Base-by-base conservation (phyloP, 2,329 filamentous ascomycete genomes). In the Ilyonectria sp. region DNA sequence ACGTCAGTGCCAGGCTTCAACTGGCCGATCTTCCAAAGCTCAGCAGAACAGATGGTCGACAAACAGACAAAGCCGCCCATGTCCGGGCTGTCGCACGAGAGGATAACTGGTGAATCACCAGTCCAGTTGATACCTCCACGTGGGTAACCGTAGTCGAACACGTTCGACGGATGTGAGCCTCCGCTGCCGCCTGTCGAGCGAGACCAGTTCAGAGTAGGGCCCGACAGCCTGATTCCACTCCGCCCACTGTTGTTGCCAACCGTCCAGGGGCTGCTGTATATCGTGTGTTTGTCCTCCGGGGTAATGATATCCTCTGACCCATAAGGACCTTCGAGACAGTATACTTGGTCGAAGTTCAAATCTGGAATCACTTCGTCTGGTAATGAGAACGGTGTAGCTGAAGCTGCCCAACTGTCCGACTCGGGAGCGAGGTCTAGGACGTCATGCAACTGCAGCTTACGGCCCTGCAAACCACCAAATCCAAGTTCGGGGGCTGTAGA, bases 21-120 rank as follows among this genome's bases (percentile, higher is more conserved):
- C 74, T 91, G 89, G 0, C 89, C 89, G 11, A 91, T 73, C 71
- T 90, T 89, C 88, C 88, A 91, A 72, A 86, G 83, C 57, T 90
- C 88, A 2, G 84, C 88, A 65, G 84, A 85, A 33, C 89, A 82
- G 13, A 90, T 82, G 0, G 88, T 91, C 2, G 85, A 84, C 13
- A 82, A 85, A 35, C 84, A 87, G 0, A 89, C 82, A 65, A 91
- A 90, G 0, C 89, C 89, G 7, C 89, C 89, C 65, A 91, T 85
- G 69, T 90, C 88, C 0, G 89, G 89, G 57, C 84, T 84, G 72
- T 91, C 89, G 6, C 86, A 81, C 0, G 87, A 84, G 55, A 91
- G 89, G 19, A 91, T 85, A n/a, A 86, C 87, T 2, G 87, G 85
- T 40, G 88, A 86, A 64, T 91, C 88, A 4, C 89, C 89, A 0